Evolutionary conservation across 192 early-diverging fungal species (phyloP).

Genomic region (Backusella westeae): DNA sequence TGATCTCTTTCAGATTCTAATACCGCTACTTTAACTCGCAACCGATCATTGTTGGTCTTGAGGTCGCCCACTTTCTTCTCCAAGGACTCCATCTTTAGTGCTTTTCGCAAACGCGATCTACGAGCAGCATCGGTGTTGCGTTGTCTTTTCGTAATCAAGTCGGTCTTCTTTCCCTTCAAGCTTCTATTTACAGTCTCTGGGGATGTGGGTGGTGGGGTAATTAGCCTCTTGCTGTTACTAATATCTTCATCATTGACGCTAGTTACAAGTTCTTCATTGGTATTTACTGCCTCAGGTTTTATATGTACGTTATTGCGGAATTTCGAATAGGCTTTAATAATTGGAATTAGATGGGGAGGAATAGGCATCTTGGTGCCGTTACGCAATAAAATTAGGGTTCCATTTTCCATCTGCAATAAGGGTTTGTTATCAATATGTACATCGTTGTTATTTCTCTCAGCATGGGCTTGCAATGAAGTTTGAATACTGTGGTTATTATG

Average conservation of each 20-base stretch:
- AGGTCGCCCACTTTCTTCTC: slow-evolving; percentile 19
- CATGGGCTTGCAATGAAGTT: not conserved
- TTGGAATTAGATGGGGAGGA: slow-evolving; percentile 3
- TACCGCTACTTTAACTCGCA: slow-evolving; percentile 11
- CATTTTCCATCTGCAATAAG: not conserved
- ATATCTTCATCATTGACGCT: not conserved
- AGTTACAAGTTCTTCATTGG: not conserved
- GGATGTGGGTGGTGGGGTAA: not conserved
- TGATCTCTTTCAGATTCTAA: slow-evolving; percentile 9
- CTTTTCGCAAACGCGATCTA: slow-evolving; percentile 23
- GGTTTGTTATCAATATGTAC: not conserved
- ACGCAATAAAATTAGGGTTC: not conserved
- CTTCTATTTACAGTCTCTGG: not conserved
- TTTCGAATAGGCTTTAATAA: slow-evolving; percentile 1
- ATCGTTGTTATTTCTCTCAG: not conserved
- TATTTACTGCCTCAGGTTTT: not conserved
- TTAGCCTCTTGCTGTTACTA: not conserved
- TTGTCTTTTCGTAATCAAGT: slow-evolving; percentile 23
- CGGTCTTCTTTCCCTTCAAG: not conserved
- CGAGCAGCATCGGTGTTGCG: slow-evolving; percentile 28
- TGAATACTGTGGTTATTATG: not conserved
- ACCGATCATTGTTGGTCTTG: slow-evolving; percentile 7
- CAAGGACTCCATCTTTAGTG: slow-evolving; percentile 13
- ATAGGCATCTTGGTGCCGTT: not conserved
- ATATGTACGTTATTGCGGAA: not conserved